Conservation (phyloP, 192 early-diverging fungal species). For the Coemansia sp. region DNA sequence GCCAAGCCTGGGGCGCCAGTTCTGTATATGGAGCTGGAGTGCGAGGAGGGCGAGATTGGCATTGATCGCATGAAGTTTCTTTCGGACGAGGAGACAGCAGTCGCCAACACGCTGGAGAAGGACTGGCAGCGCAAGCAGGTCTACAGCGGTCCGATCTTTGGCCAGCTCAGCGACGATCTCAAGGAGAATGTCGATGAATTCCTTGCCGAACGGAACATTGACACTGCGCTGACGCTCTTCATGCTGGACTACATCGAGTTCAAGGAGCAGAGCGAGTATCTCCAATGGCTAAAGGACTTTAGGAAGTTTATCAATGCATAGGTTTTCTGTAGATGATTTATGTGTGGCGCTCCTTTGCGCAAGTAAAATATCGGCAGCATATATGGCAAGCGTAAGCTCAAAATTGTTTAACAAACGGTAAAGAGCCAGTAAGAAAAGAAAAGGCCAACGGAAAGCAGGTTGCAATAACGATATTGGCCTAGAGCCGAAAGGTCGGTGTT, state of each 20-base stretch:
- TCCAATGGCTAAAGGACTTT: slow-evolving; percentile 81
- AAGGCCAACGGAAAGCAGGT: background rate
- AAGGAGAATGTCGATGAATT: slow-evolving; percentile 71
- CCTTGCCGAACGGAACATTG: slow-evolving; percentile 87
- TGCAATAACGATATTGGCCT: too few species aligned
- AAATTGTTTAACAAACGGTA: background rate
- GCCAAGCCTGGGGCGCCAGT: slow-evolving; percentile 76
- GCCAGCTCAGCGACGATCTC: slow-evolving; percentile 82
- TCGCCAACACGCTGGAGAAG: slow-evolving; percentile 67
- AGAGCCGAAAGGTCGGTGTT: too few species aligned
- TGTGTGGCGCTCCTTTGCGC: background rate
- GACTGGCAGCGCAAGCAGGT: slow-evolving; percentile 86
- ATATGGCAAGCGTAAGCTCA: background rate
- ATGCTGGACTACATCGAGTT: slow-evolving; percentile 86
- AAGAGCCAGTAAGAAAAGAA: background rate
- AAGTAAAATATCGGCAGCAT: background rate
- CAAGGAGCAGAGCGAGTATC: slow-evolving; percentile 96
- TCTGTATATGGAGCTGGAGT: slow-evolving; percentile 76
- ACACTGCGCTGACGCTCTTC: slow-evolving; percentile 79
- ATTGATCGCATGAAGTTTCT: slow-evolving; percentile 80
- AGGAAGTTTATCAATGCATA: slow-evolving; percentile 71
- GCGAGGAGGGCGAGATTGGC: slow-evolving; percentile 82
- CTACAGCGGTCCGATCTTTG: slow-evolving; percentile 91
- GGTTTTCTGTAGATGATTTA: background rate
- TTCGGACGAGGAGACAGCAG: slow-evolving; percentile 64